Percentiles rank a stretch among this genome's conserved stretches.
Evolutionary conservation across 805 yeast species (phyloP).

Genomic region (Candida maris): DNA sequence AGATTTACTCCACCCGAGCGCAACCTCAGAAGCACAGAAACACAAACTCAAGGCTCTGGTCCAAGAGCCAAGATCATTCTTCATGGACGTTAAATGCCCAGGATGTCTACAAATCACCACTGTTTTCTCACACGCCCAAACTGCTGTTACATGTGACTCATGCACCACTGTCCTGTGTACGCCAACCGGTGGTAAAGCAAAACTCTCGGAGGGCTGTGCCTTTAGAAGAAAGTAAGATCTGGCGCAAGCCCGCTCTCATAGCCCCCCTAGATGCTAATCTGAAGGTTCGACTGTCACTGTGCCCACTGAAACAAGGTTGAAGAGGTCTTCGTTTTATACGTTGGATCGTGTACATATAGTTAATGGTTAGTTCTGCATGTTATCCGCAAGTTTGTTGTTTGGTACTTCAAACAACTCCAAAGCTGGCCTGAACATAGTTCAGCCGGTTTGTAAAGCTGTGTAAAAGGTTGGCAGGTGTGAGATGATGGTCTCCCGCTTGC

Average conservation of each 20-base stretch:
- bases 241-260: not conserved
- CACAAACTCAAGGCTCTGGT: constrained; percentile 98
- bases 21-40: constrained; percentile 93
- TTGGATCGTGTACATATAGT: constrained; percentile 3
- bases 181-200: constrained; percentile 99
- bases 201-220: constrained; percentile 98
- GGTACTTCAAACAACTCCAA: too few species aligned
- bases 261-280: not conserved
- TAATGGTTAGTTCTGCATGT: constrained; percentile 4
- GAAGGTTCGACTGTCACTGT: not conserved
- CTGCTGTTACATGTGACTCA: constrained; percentile 98
- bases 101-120: constrained; percentile 99
- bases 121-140: constrained; percentile 99
- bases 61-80: constrained; percentile 97
- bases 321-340: not conserved
- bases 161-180: constrained; percentile 98
- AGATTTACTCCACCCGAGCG: constrained; percentile 97
- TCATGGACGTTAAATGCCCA: constrained; percentile 99
- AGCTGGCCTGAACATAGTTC: too few species aligned
- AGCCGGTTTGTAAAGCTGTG: too few species aligned
- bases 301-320: not conserved
- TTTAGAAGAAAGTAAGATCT: constrained; percentile 91
- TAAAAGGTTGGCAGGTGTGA: too few species aligned
- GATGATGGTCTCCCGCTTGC: too few species aligned
- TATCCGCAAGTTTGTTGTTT: too few species aligned